Evolutionary conservation across 306 rosid species (phyloP).

Genomic region (Elaeagnus macrophylla): DNA sequence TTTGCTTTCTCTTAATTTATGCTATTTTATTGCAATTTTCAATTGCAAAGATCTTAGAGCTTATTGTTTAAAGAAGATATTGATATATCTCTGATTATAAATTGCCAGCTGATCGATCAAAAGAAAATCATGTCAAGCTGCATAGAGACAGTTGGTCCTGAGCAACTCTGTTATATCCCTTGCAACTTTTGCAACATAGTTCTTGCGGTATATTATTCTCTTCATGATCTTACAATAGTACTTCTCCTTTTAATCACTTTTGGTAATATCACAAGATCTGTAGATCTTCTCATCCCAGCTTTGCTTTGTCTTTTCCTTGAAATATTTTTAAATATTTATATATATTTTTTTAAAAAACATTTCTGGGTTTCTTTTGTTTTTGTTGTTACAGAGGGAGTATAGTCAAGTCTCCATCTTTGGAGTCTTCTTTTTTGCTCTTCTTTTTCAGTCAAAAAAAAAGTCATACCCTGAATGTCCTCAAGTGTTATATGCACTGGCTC

Average conservation of each 20-base stretch:
- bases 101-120: slow-evolving; percentile 4
- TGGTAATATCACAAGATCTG: background rate
- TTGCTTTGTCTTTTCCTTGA: background rate
- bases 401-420: slow-evolving; percentile 77
- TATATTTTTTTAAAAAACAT: too few species aligned
- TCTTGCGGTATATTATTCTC: slow-evolving; percentile 67
- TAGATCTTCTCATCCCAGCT: background rate
- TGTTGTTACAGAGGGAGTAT: too few species aligned
- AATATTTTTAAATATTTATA: too few species aligned
- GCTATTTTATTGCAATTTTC: slow-evolving; percentile 16
- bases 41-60: slow-evolving; percentile 1
- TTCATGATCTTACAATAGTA: slow-evolving; percentile 1
- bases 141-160: slow-evolving; percentile 58
- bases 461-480: slow-evolving; percentile 35
- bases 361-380: too few species aligned
- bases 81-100: background rate
- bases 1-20: slow-evolving; percentile 16
- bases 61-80: slow-evolving; percentile 7
- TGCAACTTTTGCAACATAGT: slow-evolving; percentile 98
- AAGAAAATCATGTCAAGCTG: slow-evolving; percentile 60
- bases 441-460: slow-evolving; percentile 66
- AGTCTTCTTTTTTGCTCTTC: slow-evolving; percentile 33
- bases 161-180: slow-evolving; percentile 97
- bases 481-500: slow-evolving; percentile 6
- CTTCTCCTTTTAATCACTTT: slow-evolving; percentile 1